Base-by-base conservation (phyloP, 352 stramenopile genomes). In the Elongisporangium prolatum region DNA sequence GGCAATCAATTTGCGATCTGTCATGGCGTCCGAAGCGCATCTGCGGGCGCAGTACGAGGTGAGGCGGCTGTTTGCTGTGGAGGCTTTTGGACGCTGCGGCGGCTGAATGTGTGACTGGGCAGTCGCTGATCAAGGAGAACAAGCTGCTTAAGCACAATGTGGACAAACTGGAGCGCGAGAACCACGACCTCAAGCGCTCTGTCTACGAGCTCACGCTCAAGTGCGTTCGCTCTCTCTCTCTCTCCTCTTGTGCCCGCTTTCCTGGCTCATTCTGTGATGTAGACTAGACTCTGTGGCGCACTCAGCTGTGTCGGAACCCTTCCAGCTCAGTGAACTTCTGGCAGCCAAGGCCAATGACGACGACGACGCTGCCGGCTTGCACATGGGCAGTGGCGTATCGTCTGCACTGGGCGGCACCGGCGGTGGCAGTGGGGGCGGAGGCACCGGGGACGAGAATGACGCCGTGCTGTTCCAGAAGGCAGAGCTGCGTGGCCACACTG, bases 131-230 rank as follows among this genome's bases (percentile, higher is more conserved):
- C 24, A 95, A 95, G 71, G 87, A 95, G 68, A 91, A 91, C 69
- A 89, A 89, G 65, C 68, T 84, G 77, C 82, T 95, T 38, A 91
- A 89, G 67, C 74, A 76, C 55, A 84, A 57, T 58, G 77, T 93
- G 22, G 87, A 95, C 48, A 91, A 89, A 58, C 77, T 96, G 47
- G 87, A 96, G 68, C 74, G 64, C 24, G 87, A 96, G 71, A 96
- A 96, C 70, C 80, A 88, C 72, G 87, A 96, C 68, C 82, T 96
- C 60, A 96, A 96, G 74, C 80, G 83, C 63, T 96, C 87, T n/a
- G 87, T 96, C 48, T 96, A 89, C 61, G 87, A 96, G 69, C 76
- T 96, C 52, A 93, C 81, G 25, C 80, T 94, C 73, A 94, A 92
- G 85, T 94, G 62, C 58, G 70, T 59, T 38, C 17, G 4, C 16